Evolutionary conservation across 495 filamentous ascomycete genomes (phyloP), one percentile per base, ranked within the genome.

Genomic region (Xylaria castorea): DNA sequence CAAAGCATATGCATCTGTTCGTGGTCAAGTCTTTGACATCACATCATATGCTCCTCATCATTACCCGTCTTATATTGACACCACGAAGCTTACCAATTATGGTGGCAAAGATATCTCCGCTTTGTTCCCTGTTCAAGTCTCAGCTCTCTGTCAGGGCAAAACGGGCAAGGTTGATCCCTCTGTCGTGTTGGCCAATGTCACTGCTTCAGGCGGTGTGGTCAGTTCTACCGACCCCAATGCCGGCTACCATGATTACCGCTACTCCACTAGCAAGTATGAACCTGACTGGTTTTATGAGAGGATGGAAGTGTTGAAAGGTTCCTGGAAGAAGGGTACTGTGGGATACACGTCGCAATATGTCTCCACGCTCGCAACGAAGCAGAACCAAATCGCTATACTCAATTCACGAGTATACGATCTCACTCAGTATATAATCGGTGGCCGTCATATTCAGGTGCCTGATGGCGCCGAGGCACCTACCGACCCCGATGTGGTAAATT

Each of bases 91-190:
- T 60, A 84, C 91, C 70, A 89, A 91, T 71, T 99, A 98, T 76
- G 94, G 91, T 62, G 96, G 96, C 53, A 77, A 89, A 22, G 96
- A 98, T 76, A 93, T 94, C 60, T 95, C 94, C 22, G 85, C 87
- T 55, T 86, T 99, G 18, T 99, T 99, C 83, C 96, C 96, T 0
- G 87, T 99, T 16, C 96, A 99, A 79, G 96, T 98, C 20, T 97
- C 93, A 5, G 93, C 95, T 46, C 85, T 98, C 48, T 99, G 96
- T 81, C 88, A 92, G 58, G 96, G 96, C 46, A 87, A 86, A 38
- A 81, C 88, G 66, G 93, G 92, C 30, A 27, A 48, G 57, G 73
- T 75, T 86, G 87, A 93, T 75, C 87, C 87, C 30, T 87, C 87
- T 62, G 92, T 99, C 20, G 90, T 91, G 64, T 87, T 98, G 63